Base-by-base conservation (phyloP, 495 filamentous ascomycete genomes). In the Aeminium ludgeri region DNA sequence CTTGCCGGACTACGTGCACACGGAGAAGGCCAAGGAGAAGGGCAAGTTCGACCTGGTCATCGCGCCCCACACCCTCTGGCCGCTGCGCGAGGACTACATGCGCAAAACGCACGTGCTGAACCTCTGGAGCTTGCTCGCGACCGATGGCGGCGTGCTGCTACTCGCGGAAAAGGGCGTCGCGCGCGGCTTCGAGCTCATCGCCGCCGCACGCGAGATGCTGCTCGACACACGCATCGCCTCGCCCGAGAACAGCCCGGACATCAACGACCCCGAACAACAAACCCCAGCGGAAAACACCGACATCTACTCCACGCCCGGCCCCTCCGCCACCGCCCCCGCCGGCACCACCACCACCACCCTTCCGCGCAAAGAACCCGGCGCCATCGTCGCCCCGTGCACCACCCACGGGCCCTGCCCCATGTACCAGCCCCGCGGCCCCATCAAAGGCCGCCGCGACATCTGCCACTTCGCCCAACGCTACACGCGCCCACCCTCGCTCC, bases 361-460 rank as follows among this genome's bases (percentile, higher is more conserved):
- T n/a, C 17, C 13, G 19, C 13, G 10, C 3, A 42, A 44, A 27
- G 84, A 89, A 46, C 59, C 67, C 1, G 89, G 86, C 46, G 86
- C 86, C 76, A 95, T 97, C 49, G 69, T 97, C 45, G 89, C 91
- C 0, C 89, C 89, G 0, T 97, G 89, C 58, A 97, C 89, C 1
- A 94, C 86, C 60, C 91, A 96, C 56, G 61, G 57, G 1, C 72
- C 70, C 40, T 97, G 89, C 51, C 89, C 89, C 0, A 86, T 97
- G 77, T 95, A 91, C 52, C 64, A 70, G 27, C 62, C 63, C 0
- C 67, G 76, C 0, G 85, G 86, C 0, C 63, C 75, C 18, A 68
- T 67, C 35, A 62, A 63, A 30, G 80, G 81, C 16, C 73, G 89
- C 48, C 82, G 78, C 50, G 89, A 97, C 52, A 91, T 76, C 52